Base-by-base conservation (phyloP, 1,284 basidiomycete genomes). In the Wallemia hederae region DNA sequence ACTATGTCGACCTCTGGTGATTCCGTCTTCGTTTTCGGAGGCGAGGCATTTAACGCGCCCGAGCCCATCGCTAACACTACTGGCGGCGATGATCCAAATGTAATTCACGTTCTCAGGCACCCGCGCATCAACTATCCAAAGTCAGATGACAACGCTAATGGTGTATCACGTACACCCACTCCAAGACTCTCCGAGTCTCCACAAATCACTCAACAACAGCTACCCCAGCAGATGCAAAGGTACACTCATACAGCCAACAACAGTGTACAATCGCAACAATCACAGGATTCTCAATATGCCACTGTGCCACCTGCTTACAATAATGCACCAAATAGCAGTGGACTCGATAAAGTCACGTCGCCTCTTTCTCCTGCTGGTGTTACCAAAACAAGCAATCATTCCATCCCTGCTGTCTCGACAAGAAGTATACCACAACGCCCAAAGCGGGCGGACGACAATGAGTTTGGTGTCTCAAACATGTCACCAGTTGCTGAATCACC, bases 81-180 rank as follows among this genome's bases (percentile, higher is more conserved):
- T 65, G 66, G 1, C 66, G 65, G 19, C 61, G 90, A 94, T 62
- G 90, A 97, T 70, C 81, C 85, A 15, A 78, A 77, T 24, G 70
- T 85, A 59, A 77, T 96, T 29, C 86, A 97, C 69, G 81, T 97
- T 59, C 76, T 97, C 63, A 91, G 96, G 71, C 92, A 90, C 24
- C 56, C 56, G 9, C 56, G 7, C 66, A 82, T 97, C 75, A 92
- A 92, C 72, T 96, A 96, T 69, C 91, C 91, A 0, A 78, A 82
- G 62, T 74, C 80, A 26, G 78, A 73, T 7, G 56, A 58, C n/a
- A 28, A 58, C 24, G 39, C 39, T 22, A 22, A 22, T 49, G 39
- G 39, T 49, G 39, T 49, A 49, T 49, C 39, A n/a, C 39, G 39
- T 49, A 49, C 39, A 49, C 39, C 39, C 11, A 49, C 39, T 17